phyloP scores from a whole-genome alignment of 2,329 filamentous ascomycete genomes.

The Teratosphaeria destructans region DNA sequence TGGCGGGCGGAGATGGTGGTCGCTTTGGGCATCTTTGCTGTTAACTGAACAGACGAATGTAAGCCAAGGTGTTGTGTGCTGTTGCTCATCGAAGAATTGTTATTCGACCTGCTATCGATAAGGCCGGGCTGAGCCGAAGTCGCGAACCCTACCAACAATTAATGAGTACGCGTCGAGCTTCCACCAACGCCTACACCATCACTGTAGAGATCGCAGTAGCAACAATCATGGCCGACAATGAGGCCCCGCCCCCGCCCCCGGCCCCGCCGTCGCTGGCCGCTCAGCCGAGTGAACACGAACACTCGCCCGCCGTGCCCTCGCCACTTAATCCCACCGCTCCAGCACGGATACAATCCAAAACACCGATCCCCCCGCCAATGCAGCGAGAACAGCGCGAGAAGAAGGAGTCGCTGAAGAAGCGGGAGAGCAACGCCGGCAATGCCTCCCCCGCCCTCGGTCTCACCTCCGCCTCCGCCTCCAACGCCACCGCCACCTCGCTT shows the following conservation, averaged over 20 bases:
- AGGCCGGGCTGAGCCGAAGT: neutral
- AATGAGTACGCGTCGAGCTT: neutral
- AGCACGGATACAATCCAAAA: constrained; percentile 19
- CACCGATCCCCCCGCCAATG: constrained; percentile 29
- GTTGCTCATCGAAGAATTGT: neutral
- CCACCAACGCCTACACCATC: neutral
- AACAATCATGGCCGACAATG: neutral
- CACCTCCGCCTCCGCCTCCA: too few relatives aligned
- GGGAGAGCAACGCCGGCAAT: constrained; percentile 33
- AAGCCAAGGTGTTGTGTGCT: neutral
- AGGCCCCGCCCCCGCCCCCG: neutral
- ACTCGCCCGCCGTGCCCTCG: constrained; percentile 61
- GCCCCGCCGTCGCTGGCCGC: neutral
- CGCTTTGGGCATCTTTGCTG: constrained; percentile 64
- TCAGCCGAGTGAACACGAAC: constrained; percentile 19
- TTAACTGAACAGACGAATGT: too few relatives aligned
- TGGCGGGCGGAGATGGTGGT: constrained; percentile 41
- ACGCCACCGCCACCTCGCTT: constrained; percentile 13
- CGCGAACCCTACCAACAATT: neutral
- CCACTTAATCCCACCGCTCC: constrained; percentile 52
- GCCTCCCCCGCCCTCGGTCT: constrained; percentile 27
- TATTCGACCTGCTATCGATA: neutral
- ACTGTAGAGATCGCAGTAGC: neutral
- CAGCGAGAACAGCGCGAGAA: constrained; percentile 43
- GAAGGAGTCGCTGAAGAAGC: constrained; percentile 42